phyloP scores from a whole-genome alignment of 306 rosid genomes.

The Phaseolus lunatus region DNA sequence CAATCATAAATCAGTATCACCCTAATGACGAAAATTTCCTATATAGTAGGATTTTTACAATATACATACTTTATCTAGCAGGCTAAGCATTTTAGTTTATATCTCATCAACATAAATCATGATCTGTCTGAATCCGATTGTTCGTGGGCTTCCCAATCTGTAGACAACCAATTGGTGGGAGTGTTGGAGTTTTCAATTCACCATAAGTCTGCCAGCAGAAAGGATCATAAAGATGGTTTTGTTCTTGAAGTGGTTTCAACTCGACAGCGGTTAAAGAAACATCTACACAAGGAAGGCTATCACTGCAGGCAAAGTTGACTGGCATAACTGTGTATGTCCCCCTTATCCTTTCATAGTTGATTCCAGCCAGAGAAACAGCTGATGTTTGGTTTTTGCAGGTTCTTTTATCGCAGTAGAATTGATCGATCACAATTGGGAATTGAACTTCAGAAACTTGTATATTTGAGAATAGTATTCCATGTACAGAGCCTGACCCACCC shows the following conservation, averaged over 20 bases:
- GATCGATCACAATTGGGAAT: slow-evolving; percentile 92
- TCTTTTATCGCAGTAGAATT: slow-evolving; percentile 90
- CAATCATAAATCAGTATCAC: slow-evolving; percentile 43
- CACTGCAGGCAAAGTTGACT: slow-evolving; percentile 95
- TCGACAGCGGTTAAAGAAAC: slow-evolving; percentile 78
- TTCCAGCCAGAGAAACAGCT: slow-evolving; percentile 89
- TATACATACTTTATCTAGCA: slow-evolving; percentile 56
- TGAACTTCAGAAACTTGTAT: slow-evolving; percentile 87
- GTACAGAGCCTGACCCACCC: slow-evolving; percentile 97
- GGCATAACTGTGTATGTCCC: slow-evolving; percentile 94
- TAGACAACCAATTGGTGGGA: slow-evolving; percentile 85
- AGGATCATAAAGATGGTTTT: slow-evolving; percentile 76
- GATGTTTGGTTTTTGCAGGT: slow-evolving; percentile 76
- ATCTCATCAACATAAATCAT: slow-evolving; percentile 65
- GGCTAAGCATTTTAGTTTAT: slow-evolving; percentile 47
- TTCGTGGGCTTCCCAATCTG: slow-evolving; percentile 86
- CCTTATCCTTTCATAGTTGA: slow-evolving; percentile 83
- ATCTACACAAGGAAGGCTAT: slow-evolving; percentile 83
- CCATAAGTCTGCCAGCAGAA: slow-evolving; percentile 97
- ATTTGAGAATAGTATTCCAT: slow-evolving; percentile 87
- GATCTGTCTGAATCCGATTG: slow-evolving; percentile 75
- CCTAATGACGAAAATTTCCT: slow-evolving; percentile 56
- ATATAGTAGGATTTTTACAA: slow-evolving; percentile 54
- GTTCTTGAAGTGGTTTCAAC: slow-evolving; percentile 81
- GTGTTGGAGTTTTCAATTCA: slow-evolving; percentile 77